Evolutionary conservation across 2,329 filamentous ascomycete genomes (phyloP).

Genomic region (Sclerotinia sclerotiorum): DNA sequence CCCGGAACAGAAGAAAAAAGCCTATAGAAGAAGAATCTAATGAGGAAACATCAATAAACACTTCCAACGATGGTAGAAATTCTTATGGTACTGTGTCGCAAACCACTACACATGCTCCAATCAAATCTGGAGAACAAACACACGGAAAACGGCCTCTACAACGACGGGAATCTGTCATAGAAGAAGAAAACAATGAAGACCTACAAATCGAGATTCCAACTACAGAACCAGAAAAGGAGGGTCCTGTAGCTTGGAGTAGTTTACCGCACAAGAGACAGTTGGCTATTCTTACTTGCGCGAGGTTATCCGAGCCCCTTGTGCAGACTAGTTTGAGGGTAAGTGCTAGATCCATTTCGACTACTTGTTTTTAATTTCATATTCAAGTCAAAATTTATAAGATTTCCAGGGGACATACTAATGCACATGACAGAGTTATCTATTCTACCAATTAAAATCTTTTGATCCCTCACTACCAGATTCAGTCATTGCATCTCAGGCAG

Average conservation of each 20-base stretch:
- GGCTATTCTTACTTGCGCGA: slow-evolving; percentile 72
- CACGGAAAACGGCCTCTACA: not conserved
- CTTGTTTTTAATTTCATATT: not conserved
- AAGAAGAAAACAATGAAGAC: slow-evolving; percentile 36
- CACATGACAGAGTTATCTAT: slow-evolving; percentile 63
- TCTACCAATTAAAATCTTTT: slow-evolving; percentile 71
- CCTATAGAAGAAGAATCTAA: not conserved
- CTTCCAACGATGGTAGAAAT: slow-evolving; percentile 3
- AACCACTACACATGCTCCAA: not conserved
- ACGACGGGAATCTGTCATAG: slow-evolving; percentile 29
- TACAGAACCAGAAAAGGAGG: slow-evolving; percentile 30
- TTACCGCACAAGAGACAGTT: slow-evolving; percentile 78
- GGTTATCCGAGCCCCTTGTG: slow-evolving; percentile 79
- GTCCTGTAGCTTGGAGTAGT: slow-evolving; percentile 65
- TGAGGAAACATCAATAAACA: not conserved
- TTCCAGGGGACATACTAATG: slow-evolving; percentile 42
- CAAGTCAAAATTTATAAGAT: not conserved
- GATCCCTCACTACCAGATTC: slow-evolving; percentile 42
- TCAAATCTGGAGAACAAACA: slow-evolving; percentile 12
- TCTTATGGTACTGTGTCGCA: slow-evolving; percentile 13
- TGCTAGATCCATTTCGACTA: not conserved
- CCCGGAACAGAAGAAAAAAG: not conserved
- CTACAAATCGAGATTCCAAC: slow-evolving; percentile 33
- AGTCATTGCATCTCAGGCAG: slow-evolving; percentile 63
- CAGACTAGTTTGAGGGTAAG: slow-evolving; percentile 60